Conservation (phyloP, 306 rosid genomes). For the peach (Prunus persica) region Prunus_persica_NCBIv2 NC_034014.1:30059001-30059500, state of each 20-base stretch:
- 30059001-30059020: neutral
- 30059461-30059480: neutral
- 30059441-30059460: no score
- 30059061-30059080: no score
- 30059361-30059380: slow-evolving; percentile 28
- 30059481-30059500: neutral
- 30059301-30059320: slow-evolving; percentile 51
- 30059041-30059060: no score
- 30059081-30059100: no score
- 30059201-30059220: neutral
- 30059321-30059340: slow-evolving; percentile 52
- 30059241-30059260: neutral
- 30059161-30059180: neutral
- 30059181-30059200: neutral
- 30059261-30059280: slow-evolving; percentile 35
- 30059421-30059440: no score
- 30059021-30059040: neutral
- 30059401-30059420: neutral
- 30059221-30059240: neutral
- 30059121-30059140: no score
- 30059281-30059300: slow-evolving; percentile 51
- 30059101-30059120: no score
- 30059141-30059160: no score
- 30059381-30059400: no score
- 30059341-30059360: slow-evolving; percentile 63